phyloP scores from a whole-genome alignment of 2,329 filamentous ascomycete genomes.

The Pseudocercospora musae region DNA sequence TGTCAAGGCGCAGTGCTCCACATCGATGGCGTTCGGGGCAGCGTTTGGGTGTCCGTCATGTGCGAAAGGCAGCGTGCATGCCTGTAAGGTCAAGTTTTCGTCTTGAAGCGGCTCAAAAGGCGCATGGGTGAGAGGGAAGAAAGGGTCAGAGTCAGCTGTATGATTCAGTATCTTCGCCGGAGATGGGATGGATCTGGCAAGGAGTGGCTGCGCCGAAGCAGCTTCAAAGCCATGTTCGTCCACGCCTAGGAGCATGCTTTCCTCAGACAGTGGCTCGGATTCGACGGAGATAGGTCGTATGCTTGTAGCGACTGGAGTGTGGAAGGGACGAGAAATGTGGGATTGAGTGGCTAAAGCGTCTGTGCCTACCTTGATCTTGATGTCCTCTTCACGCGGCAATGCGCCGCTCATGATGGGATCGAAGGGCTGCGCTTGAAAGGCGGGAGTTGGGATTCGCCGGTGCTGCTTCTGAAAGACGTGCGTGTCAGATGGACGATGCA shows the following conservation, averaged over 20 bases:
- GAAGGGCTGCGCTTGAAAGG: slow-evolving; percentile 20
- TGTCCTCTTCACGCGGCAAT: slow-evolving; percentile 20
- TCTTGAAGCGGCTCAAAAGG: neutral
- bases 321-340: slow-evolving; percentile 19
- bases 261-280: slow-evolving; percentile 28
- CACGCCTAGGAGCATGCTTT: slow-evolving; percentile 33
- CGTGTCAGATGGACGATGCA: slow-evolving; percentile 15
- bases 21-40: neutral
- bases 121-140: neutral
- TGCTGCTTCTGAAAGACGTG: slow-evolving; percentile 11
- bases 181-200: neutral
- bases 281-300: slow-evolving; percentile 26
- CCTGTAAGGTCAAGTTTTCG: neutral
- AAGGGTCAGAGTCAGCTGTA: neutral
- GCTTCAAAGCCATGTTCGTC: slow-evolving; percentile 20
- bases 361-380: slow-evolving; percentile 33
- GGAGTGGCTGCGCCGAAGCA: neutral
- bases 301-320: slow-evolving; percentile 20
- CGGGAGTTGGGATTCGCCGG: slow-evolving; percentile 12
- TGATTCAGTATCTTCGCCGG: neutral
- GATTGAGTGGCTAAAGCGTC: slow-evolving; percentile 33
- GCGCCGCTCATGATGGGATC: slow-evolving; percentile 29
- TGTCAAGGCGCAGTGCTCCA: neutral
- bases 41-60: neutral
- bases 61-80: neutral